Conservation (phyloP, 176 grass and related monocot genomes). For the Aegilops umbellulata region DNA sequence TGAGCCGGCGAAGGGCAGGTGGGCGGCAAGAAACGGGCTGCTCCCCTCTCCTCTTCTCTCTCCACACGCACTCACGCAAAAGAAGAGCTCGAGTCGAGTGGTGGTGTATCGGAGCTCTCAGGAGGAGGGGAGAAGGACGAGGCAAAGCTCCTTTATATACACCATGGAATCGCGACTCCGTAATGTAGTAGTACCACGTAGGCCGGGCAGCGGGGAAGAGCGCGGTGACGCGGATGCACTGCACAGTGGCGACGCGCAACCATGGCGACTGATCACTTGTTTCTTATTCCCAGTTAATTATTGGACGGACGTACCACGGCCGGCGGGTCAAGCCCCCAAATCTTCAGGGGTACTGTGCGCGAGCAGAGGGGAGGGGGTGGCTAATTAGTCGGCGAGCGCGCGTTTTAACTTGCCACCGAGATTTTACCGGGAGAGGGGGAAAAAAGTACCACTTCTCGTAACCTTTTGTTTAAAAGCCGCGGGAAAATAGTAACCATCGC, state of each 20-base stretch:
- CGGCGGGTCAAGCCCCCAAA: conserved; percentile 29
- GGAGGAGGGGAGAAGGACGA: not conserved
- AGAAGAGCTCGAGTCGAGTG: not conserved
- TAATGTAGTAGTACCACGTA: not conserved
- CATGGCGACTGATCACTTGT: conserved; percentile 24
- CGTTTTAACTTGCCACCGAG: not conserved
- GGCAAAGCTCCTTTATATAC: conserved; percentile 28
- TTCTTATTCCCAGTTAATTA: not conserved
- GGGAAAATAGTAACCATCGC: not conserved
- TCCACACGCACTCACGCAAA: not conserved
- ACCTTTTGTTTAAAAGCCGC: not conserved
- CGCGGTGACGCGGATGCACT: not conserved
- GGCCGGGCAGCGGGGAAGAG: not conserved
- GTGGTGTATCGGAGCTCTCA: not conserved
- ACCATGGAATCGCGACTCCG: not conserved
- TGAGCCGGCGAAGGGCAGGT: not conserved
- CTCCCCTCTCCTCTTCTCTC: not conserved
- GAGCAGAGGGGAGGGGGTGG: too few relatives aligned
- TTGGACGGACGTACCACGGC: not conserved
- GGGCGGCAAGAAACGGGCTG: not conserved
- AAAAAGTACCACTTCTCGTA: too few relatives aligned
- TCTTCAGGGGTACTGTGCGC: not conserved
- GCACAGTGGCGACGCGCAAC: conserved; percentile 10
- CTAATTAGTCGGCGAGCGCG: not conserved
- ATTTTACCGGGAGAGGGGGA: not conserved